These are phyloP conservation scores for Trichoderma virens DNA, from an alignment of 495 filamentous ascomycete species.

Conservation along the genomic window DNA sequence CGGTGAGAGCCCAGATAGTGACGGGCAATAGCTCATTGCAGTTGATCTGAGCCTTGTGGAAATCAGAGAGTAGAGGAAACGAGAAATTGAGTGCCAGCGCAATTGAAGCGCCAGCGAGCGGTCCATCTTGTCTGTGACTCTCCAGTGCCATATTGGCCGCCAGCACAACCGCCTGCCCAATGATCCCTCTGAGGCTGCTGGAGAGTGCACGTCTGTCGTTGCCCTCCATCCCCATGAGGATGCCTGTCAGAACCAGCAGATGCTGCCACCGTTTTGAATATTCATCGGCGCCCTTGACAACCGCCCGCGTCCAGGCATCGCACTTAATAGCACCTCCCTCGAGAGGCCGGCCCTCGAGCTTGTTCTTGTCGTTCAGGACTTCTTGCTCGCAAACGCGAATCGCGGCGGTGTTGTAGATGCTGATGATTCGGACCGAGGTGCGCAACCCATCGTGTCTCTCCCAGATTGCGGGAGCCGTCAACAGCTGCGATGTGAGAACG, in stretches of 20 bases:
- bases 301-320: slow-evolving; percentile 77
- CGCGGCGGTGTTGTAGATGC: slow-evolving; percentile 81
- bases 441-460: slow-evolving; percentile 60
- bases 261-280: slow-evolving; percentile 84
- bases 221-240: slow-evolving; percentile 74
- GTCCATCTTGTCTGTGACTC: slow-evolving; percentile 35
- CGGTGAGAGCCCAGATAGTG: slow-evolving; percentile 57
- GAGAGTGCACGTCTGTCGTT: slow-evolving; percentile 58
- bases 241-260: slow-evolving; percentile 67
- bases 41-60: slow-evolving; percentile 48
- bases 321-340: slow-evolving; percentile 43
- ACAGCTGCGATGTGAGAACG: slow-evolving; percentile 81
- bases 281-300: slow-evolving; percentile 78
- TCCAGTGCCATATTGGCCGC: slow-evolving; percentile 72
- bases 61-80: slow-evolving; percentile 64
- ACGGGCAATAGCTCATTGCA: slow-evolving; percentile 70
- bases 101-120: slow-evolving; percentile 51
- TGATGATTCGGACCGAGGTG: slow-evolving; percentile 66
- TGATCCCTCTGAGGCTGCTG: slow-evolving; percentile 52
- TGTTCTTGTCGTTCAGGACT: slow-evolving; percentile 30
- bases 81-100: slow-evolving; percentile 70
- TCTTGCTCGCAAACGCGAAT: slow-evolving; percentile 52
- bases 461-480: slow-evolving; percentile 85
- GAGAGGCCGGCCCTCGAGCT: not conserved
- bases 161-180: slow-evolving; percentile 69